Conservation (phyloP, 768 basidiomycete species). For the Russula olivacea region DNA sequence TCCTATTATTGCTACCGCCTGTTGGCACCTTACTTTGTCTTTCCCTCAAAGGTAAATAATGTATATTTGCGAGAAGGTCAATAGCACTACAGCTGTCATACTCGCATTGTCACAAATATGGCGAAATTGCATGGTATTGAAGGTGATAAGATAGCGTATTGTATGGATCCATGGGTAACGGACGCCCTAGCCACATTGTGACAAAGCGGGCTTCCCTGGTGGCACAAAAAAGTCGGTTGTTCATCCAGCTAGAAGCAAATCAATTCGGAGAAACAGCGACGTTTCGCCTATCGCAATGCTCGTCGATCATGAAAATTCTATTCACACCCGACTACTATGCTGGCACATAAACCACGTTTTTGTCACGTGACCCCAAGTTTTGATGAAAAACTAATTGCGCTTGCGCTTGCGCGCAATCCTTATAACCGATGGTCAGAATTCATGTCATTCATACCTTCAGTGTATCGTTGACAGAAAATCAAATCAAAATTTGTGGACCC, state of each 20-base stretch:
- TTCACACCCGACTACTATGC: background rate
- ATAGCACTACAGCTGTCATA: background rate
- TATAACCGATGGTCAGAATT: background rate
- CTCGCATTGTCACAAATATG: background rate
- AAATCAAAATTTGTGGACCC: background rate
- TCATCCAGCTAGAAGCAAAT: background rate
- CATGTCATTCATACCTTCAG: background rate
- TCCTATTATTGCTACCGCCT: background rate
- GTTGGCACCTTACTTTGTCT: background rate
- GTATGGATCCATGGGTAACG: too few species aligned
- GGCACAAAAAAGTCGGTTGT: background rate
- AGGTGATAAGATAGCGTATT: background rate
- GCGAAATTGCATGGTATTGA: background rate
- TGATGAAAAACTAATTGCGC: background rate
- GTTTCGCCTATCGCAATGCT: background rate
- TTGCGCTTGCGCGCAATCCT: background rate
- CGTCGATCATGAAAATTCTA: constrained; percentile 2
- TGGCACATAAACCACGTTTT: background rate
- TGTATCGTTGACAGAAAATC: background rate
- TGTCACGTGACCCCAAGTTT: background rate
- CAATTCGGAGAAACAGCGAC: background rate
- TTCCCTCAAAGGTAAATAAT: background rate
- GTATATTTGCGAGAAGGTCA: background rate
- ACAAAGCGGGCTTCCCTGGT: background rate
- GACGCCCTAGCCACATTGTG: background rate